These are phyloP conservation scores for Tagetes erecta DNA, from an alignment of 129 eudicot genomes.

Conservation along the genomic window DNA sequence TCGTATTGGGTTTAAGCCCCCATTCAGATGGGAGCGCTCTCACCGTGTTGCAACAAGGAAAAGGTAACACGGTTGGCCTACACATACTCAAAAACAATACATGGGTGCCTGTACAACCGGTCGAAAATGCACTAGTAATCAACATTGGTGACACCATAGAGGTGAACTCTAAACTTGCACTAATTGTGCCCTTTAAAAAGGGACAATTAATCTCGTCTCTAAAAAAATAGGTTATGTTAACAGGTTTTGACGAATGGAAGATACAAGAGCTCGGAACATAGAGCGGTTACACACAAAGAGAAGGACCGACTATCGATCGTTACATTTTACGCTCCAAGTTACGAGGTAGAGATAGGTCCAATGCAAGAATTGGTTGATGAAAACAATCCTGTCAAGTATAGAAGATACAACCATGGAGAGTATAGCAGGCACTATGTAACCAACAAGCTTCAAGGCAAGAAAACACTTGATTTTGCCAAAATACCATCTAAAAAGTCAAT, in stretches of 20 bases:
- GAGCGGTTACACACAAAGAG: conserved; percentile 81
- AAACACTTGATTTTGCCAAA: conserved; percentile 83
- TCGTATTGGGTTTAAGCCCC: conserved; percentile 88
- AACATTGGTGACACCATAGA: conserved; percentile 85
- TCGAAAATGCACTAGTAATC: conserved; percentile 68
- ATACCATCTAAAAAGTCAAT: conserved; percentile 33
- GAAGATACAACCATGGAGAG: conserved; percentile 95
- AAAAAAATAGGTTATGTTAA: neutral
- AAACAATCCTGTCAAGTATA: conserved; percentile 65
- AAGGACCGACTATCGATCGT: conserved; percentile 89
- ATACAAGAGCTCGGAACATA: conserved; percentile 94
- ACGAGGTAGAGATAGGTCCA: conserved; percentile 88
- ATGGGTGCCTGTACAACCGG: conserved; percentile 72
- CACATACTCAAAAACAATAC: conserved; percentile 59
- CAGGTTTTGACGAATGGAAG: conserved; percentile 90
- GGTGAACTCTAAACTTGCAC: conserved; percentile 33
- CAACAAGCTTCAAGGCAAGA: conserved; percentile 94
- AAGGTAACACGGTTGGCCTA: conserved; percentile 61
- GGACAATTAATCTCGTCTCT: neutral
- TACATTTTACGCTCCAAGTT: conserved; percentile 94
- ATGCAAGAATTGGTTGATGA: conserved; percentile 64
- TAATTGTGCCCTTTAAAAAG: neutral
- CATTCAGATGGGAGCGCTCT: conserved; percentile 92
- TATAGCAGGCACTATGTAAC: conserved; percentile 89
- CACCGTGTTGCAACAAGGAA: conserved; percentile 72